Conservation (phyloP, 768 basidiomycete species). For the Dentipellis fragilis region DNA sequence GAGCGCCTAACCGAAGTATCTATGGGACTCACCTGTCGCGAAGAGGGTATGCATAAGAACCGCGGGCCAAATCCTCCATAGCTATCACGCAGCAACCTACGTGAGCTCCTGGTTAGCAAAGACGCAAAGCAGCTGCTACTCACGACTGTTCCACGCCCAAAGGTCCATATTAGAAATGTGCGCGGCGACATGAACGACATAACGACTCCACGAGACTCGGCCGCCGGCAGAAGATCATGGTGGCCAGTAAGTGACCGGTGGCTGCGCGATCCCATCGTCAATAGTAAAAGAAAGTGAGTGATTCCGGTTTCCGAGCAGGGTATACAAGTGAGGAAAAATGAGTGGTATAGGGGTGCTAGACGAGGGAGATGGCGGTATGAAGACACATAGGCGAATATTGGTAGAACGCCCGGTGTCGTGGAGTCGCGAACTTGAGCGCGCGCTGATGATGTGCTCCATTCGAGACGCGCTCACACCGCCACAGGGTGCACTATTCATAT, state of each 20-base stretch:
- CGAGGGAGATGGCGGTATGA: no score
- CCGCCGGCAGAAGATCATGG: conserved; percentile 6
- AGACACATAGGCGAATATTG: no score
- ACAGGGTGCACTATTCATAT: no score
- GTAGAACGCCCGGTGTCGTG: no score
- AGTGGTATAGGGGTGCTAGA: no score
- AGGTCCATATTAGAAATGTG: conserved; percentile 22
- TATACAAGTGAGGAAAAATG: no score
- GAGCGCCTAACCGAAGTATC: neutral
- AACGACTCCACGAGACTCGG: neutral
- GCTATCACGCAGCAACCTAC: conserved; percentile 14
- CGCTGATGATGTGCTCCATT: no score
- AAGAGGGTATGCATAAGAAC: conserved; percentile 52
- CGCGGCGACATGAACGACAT: conserved; percentile 6
- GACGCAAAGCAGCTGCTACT: conserved; percentile 2
- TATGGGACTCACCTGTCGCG: conserved; percentile 31
- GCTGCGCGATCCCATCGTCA: no score
- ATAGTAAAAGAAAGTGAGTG: no score
- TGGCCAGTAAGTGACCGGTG: neutral
- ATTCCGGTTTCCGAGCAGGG: no score
- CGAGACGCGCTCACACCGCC: no score
- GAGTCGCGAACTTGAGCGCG: no score
- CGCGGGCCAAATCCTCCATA: conserved; percentile 61
- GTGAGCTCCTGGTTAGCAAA: neutral
- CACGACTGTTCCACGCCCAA: conserved; percentile 33